These are phyloP conservation scores for Endogone sp. DNA, from an alignment of 192 early-diverging fungal genomes.

Conservation along the genomic window DNA sequence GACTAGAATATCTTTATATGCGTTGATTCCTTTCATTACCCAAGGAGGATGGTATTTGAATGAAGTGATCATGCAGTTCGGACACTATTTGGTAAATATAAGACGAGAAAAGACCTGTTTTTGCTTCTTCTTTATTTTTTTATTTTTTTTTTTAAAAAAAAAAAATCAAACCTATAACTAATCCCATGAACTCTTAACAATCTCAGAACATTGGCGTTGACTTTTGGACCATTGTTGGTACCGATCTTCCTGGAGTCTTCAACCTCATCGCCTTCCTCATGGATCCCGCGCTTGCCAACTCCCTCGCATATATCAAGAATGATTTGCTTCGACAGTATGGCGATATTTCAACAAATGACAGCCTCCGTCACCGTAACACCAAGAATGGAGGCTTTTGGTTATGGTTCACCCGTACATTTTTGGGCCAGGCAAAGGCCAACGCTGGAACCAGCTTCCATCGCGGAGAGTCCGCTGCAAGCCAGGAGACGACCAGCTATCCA, in stretches of 20 bases:
- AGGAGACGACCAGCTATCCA: no score
- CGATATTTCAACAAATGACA: no score
- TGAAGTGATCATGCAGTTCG: slow-evolving; percentile 15
- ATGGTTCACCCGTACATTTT: no score
- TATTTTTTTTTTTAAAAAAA: no score
- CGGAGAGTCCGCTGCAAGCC: no score
- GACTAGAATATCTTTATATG: slow-evolving; percentile 7
- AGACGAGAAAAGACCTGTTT: no score
- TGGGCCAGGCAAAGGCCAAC: no score
- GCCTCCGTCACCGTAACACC: no score
- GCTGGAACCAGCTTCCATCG: no score
- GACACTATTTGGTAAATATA: slow-evolving; percentile 1
- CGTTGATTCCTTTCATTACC: slow-evolving; percentile 14
- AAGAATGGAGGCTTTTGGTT: no score
- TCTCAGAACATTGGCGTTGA: slow-evolving; percentile 6
- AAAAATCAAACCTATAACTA: not conserved
- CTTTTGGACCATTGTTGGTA: slow-evolving; percentile 3
- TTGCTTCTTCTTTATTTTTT: no score
- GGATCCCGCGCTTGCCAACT: slow-evolving; percentile 6
- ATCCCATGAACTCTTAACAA: not conserved
- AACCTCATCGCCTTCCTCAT: slow-evolving; percentile 7
- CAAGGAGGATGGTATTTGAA: slow-evolving; percentile 10
- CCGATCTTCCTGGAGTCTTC: slow-evolving; percentile 11
- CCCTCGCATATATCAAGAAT: not conserved
- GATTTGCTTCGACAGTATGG: slow-evolving; percentile 6